phyloP scores from a whole-genome alignment of 2,329 filamentous ascomycete genomes.

The Bipolaris zeicola region DNA sequence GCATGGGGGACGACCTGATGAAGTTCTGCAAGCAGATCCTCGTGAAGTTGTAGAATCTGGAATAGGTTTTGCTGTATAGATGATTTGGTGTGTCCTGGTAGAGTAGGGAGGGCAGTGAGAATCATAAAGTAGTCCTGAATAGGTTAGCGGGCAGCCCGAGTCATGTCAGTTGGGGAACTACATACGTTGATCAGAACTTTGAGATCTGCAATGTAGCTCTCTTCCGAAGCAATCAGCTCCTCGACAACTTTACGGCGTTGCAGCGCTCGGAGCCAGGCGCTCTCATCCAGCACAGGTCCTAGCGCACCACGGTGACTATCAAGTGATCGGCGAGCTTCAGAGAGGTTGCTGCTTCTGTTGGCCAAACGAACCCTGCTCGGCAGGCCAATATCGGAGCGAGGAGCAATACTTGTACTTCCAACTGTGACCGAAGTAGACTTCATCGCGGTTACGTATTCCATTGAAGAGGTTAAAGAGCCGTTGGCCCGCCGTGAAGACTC shows the following conservation, averaged over 20 bases:
- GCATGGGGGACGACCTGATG: slow-evolving; percentile 73
- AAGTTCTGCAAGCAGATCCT: slow-evolving; percentile 77
- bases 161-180: background rate
- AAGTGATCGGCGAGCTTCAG: slow-evolving; percentile 65
- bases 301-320: slow-evolving; percentile 60
- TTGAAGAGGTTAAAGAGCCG: slow-evolving; percentile 72
- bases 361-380: slow-evolving; percentile 64
- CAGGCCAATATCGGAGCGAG: slow-evolving; percentile 63
- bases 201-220: slow-evolving; percentile 85
- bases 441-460: slow-evolving; percentile 78
- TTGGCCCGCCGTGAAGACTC: slow-evolving; percentile 48
- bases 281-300: slow-evolving; percentile 65
- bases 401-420: slow-evolving; percentile 71
- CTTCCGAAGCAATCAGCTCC: slow-evolving; percentile 84
- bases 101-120: slow-evolving; percentile 70
- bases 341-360: slow-evolving; percentile 64
- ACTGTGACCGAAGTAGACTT: slow-evolving; percentile 82
- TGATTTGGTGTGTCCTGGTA: slow-evolving; percentile 67
- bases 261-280: slow-evolving; percentile 71
- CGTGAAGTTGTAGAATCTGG: slow-evolving; percentile 81
- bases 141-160: background rate
- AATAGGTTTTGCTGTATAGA: slow-evolving; percentile 80
- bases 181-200: slow-evolving; percentile 84
- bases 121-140: slow-evolving; percentile 58
- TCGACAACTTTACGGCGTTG: slow-evolving; percentile 81